Evolutionary conservation across 1,284 basidiomycete genomes (phyloP).

Genomic region (Naganishia albida): DNA sequence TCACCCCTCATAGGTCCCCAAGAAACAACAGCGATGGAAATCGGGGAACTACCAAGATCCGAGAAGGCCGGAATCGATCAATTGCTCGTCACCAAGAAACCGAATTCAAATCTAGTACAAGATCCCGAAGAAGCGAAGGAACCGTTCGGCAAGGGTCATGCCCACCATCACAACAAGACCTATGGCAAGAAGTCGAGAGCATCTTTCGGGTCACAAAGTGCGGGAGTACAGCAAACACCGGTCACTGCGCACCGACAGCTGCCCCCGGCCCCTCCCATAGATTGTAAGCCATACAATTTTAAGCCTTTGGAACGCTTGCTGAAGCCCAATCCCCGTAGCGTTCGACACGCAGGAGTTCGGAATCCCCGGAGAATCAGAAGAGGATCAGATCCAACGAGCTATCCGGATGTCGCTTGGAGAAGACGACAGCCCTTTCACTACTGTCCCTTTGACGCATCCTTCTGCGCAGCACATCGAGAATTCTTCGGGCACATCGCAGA

Average conservation of each 20-base stretch:
- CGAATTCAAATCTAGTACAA: background rate
- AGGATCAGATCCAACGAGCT: conserved; percentile 22
- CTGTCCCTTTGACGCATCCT: background rate
- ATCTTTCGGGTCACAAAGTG: background rate
- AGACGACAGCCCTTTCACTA: background rate
- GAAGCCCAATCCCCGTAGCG: background rate
- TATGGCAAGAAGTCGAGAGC: conserved; percentile 21
- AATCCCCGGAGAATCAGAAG: conserved; percentile 14
- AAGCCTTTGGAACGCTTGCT: background rate
- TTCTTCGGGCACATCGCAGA: background rate
- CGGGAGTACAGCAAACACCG: conserved; percentile 3
- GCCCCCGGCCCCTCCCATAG: conserved; percentile 10
- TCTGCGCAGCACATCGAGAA: background rate
- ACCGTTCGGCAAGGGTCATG: background rate
- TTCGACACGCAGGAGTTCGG: conserved; percentile 5
- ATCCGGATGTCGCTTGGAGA: conserved; percentile 20
- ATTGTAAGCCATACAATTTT: background rate
- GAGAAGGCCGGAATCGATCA: background rate
- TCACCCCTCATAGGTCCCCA: conserved; percentile 16
- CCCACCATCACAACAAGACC: conserved; percentile 7
- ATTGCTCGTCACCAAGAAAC: background rate
- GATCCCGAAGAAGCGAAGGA: background rate
- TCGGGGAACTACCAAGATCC: conserved; percentile 9
- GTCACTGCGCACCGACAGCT: conserved; percentile 3
- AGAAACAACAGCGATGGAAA: background rate